Conservation (phyloP, 1,284 basidiomycete species). For the Microbotryomycetes sp. region DNA sequence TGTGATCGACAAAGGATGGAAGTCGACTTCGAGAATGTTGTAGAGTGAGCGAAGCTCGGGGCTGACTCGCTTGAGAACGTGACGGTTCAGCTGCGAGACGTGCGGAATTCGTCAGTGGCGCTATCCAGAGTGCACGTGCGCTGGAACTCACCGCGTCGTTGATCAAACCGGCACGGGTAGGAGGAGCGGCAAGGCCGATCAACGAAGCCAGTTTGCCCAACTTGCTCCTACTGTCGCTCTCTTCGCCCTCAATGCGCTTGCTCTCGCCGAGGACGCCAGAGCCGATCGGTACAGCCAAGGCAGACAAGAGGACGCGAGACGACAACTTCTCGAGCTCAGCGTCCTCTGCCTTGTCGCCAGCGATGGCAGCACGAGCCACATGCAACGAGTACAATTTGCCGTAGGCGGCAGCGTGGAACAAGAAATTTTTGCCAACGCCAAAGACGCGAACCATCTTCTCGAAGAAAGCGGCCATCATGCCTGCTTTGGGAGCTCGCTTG, state of each 20-base stretch:
- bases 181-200: slow-evolving; percentile 76
- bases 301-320: slow-evolving; percentile 85
- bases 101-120: slow-evolving; percentile 2
- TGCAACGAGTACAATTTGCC: slow-evolving; percentile 61
- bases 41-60: slow-evolving; percentile 77
- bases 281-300: slow-evolving; percentile 88
- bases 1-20: slow-evolving; percentile 89
- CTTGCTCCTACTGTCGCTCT: slow-evolving; percentile 48
- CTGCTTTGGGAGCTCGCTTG: slow-evolving; percentile 59
- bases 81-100: slow-evolving; percentile 60
- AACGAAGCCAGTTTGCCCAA: slow-evolving; percentile 61
- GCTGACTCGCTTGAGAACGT: slow-evolving; percentile 73
- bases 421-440: slow-evolving; percentile 73
- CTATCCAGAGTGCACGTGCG: background rate
- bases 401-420: slow-evolving; percentile 98
- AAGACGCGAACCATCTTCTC: slow-evolving; percentile 97
- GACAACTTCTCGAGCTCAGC: slow-evolving; percentile 77
- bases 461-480: slow-evolving; percentile 99
- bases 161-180: slow-evolving; percentile 77
- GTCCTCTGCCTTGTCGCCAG: slow-evolving; percentile 54
- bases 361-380: slow-evolving; percentile 55
- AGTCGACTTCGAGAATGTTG: slow-evolving; percentile 78
- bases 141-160: slow-evolving; percentile 65
- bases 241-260: slow-evolving; percentile 49
- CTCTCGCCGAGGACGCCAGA: slow-evolving; percentile 55